Evolutionary conservation across 2,329 filamentous ascomycete species (phyloP).

Genomic region (Chaetomium globosum): DNA sequence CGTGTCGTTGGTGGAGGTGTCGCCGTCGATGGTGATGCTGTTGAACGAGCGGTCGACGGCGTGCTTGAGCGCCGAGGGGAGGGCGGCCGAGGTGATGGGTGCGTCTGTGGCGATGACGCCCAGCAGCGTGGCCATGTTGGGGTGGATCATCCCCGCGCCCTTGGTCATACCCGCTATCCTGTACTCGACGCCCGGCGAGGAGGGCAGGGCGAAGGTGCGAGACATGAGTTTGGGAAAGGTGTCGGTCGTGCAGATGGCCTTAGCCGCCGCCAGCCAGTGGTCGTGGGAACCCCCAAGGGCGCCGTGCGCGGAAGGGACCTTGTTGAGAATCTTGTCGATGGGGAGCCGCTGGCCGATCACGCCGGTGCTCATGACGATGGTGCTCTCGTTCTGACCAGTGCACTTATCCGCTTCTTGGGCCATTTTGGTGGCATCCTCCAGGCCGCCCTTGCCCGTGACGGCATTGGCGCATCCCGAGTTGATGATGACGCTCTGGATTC

Average conservation of each 20-base stretch:
- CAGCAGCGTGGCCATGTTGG: conserved; percentile 96
- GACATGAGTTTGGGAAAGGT: conserved; percentile 97
- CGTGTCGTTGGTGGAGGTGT: conserved; percentile 97
- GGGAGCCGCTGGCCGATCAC: conserved; percentile 94
- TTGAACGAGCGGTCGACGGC: conserved; percentile 89
- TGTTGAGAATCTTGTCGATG: conserved; percentile 83
- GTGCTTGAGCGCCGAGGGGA: conserved; percentile 70
- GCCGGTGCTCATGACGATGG: conserved; percentile 97
- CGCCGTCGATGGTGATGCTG: conserved; percentile 93
- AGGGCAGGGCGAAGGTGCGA: conserved; percentile 79
- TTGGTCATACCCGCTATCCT: conserved; percentile 93
- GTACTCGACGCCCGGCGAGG: conserved; percentile 74
- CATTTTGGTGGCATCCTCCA: conserved; percentile 88
- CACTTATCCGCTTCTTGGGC: conserved; percentile 72
- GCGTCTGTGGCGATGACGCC: conserved; percentile 92
- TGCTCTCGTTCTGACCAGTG: conserved; percentile 56
- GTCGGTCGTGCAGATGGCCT: conserved; percentile 96
- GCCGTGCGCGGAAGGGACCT: conserved; percentile 75
- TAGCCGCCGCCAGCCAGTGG: conserved; percentile 83
- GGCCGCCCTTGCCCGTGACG: conserved; percentile 85
- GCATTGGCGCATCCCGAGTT: conserved; percentile 98
- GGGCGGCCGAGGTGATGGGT: conserved; percentile 68
- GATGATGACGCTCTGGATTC: conserved; percentile 79
- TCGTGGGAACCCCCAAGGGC: conserved; percentile 74
- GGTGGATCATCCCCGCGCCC: conserved; percentile 98